Base-by-base conservation (phyloP, 345 rosid species). In the Pugionium dolabratum region DNA sequence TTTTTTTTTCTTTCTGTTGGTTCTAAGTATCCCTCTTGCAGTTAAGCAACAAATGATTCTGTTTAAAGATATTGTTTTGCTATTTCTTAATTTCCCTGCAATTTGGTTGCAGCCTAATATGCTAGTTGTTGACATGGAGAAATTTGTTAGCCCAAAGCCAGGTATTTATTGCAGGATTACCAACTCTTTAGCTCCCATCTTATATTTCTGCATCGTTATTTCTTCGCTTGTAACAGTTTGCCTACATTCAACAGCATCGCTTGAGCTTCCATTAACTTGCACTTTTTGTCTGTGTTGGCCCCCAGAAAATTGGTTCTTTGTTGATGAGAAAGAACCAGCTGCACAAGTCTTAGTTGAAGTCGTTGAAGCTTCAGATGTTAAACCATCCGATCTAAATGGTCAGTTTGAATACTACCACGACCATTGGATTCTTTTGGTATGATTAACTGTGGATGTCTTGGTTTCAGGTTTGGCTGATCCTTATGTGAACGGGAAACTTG, bases 81-180 rank as follows among this genome's bases (percentile, higher is more conserved):
- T 34, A 0, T 61, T 66, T 32, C 11, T 63, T 54, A 26, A 9
- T 10, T 52, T 60, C 25, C 2, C 36, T 67, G 32, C 29, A 35
- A 27, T 51, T 25, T 70, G 36, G 47, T 70, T 77, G 68, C 86
- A 94, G 99, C 99, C 99, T 49, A 94, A 94, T 77, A 94, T 94
- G 97, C 86, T 94, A 47, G 99, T 94, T 65, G 95, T 87, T 71
- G 96, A 94, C 64, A 62, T 90, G 78, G 95, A 87, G 81, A 94
- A 94, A 74, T 82, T 94, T 51, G 82, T 74, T 53, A 76, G 90
- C 65, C 75, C 88, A 40, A 47, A 75, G 32, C 71, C 81, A 81
- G 93, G 96, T 85, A 75, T 32, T 6, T 3, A 11, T 18, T 49
- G 33, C 67, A 54, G 57, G 36, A 33, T 18, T 6, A 51, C 9